phyloP scores from a whole-genome alignment of 1,139 yeast species.

The Hyphopichia wangnamkhiaoensis region DNA sequence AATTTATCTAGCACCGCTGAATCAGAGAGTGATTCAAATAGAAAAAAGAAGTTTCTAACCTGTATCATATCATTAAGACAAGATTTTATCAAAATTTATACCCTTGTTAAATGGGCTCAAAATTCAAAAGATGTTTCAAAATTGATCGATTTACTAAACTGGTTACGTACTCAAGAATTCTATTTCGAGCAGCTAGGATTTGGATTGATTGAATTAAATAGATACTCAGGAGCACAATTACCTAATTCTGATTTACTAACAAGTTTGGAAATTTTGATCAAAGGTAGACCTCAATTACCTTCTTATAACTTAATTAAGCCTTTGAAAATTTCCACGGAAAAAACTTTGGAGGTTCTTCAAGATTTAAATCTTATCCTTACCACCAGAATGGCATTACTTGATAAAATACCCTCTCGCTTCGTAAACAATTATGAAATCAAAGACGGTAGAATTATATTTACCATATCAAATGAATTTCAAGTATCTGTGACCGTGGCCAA shows the following conservation, averaged over 20 bases:
- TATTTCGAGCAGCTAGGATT: conserved; percentile 59
- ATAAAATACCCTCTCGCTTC: conserved; percentile 64
- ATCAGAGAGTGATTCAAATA: conserved; percentile 53
- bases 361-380: conserved; percentile 75
- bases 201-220: conserved; percentile 59
- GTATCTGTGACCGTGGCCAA: conserved; percentile 68
- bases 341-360: conserved; percentile 61
- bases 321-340: conserved; percentile 53
- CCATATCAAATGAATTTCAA: conserved; percentile 65
- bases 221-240: conserved; percentile 78
- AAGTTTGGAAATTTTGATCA: conserved; percentile 77
- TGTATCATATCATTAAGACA: conserved; percentile 71
- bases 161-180: conserved; percentile 77
- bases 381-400: conserved; percentile 69
- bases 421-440: conserved; percentile 57
- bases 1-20: conserved; percentile 45
- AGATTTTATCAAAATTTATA: conserved; percentile 80
- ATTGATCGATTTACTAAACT: conserved; percentile 81
- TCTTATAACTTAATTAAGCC: conserved; percentile 59
- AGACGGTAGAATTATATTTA: conserved; percentile 76
- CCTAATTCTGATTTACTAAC: conserved; percentile 89
- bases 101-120: conserved; percentile 83
- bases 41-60: conserved; percentile 69
- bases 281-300: conserved; percentile 77
- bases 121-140: conserved; percentile 68